phyloP scores from a whole-genome alignment of 306 rosid species.

The Glycyrrhiza uralensis region DNA sequence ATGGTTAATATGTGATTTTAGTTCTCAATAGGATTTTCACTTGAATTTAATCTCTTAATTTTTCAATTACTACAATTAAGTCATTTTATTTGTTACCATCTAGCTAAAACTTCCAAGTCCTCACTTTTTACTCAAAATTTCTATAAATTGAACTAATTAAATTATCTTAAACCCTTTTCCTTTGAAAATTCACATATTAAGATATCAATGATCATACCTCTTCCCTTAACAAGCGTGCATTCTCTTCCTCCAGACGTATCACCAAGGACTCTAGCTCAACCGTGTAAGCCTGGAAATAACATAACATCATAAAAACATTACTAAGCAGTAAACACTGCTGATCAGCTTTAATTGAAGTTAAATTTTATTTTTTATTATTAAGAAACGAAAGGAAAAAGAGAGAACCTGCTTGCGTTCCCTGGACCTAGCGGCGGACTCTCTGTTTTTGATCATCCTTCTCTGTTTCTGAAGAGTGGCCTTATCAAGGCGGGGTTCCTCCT shows the following conservation, averaged over 20 bases:
- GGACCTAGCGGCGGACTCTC: slow-evolving; percentile 93
- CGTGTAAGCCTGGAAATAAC: slow-evolving; percentile 66
- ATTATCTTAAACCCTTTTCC: no score
- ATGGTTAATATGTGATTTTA: no score
- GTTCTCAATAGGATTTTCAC: no score
- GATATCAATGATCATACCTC: slow-evolving; percentile 47
- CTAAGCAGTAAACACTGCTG: neutral
- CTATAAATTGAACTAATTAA: no score
- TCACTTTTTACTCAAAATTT: no score
- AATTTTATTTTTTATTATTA: neutral
- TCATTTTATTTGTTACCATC: no score
- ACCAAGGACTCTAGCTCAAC: slow-evolving; percentile 72
- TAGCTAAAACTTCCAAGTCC: no score
- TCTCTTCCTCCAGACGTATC: slow-evolving; percentile 62
- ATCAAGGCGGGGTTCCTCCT: slow-evolving; percentile 44
- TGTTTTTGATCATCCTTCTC: slow-evolving; percentile 82
- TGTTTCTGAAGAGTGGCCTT: slow-evolving; percentile 84
- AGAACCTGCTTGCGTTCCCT: slow-evolving; percentile 87
- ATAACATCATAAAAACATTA: no score
- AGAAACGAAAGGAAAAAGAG: neutral
- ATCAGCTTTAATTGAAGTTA: neutral
- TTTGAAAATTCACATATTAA: no score
- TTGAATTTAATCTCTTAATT: no score
- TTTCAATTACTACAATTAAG: no score
- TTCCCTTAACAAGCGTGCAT: slow-evolving; percentile 47